Evolutionary conservation across 108 stramenopile genomes (phyloP).

Genomic region (Nitzschia sp.): DNA sequence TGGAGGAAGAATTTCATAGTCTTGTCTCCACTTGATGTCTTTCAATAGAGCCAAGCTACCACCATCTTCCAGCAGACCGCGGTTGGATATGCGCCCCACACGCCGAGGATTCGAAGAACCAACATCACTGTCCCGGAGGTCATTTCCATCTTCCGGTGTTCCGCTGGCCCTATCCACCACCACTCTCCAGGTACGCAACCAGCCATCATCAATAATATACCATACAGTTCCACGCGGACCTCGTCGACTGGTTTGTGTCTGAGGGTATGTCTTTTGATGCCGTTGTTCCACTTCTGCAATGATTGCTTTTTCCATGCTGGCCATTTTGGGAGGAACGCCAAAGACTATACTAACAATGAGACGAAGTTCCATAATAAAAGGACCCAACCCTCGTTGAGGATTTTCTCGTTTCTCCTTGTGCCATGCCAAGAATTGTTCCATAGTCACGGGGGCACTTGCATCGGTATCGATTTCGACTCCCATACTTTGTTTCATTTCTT

Average conservation of each 20-base stretch:
- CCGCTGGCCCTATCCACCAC: slow-evolving; percentile 42
- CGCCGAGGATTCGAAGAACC: slow-evolving; percentile 29
- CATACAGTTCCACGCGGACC: slow-evolving; percentile 82
- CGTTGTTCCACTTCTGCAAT: slow-evolving; percentile 70
- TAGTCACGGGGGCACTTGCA: slow-evolving; percentile 21
- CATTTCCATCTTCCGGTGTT: slow-evolving; percentile 46
- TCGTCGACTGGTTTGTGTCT: slow-evolving; percentile 59
- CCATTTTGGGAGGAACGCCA: slow-evolving; percentile 71
- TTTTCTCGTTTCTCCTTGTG: slow-evolving; percentile 27
- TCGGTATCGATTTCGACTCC: slow-evolving; percentile 9
- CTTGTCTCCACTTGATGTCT: slow-evolving; percentile 70
- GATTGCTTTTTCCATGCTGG: slow-evolving; percentile 57
- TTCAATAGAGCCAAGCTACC: slow-evolving; percentile 70
- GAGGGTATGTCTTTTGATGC: slow-evolving; percentile 70
- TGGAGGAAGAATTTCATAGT: slow-evolving; percentile 84
- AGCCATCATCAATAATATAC: slow-evolving; percentile 75
- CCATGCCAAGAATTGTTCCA: slow-evolving; percentile 71
- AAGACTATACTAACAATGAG: slow-evolving; percentile 77
- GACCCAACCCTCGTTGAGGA: slow-evolving; percentile 48
- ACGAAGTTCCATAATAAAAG: slow-evolving; percentile 67
- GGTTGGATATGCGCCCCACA: slow-evolving; percentile 71
- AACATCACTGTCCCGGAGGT: slow-evolving; percentile 34
- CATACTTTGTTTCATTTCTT: slow-evolving; percentile 14
- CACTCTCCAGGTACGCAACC: slow-evolving; percentile 61
- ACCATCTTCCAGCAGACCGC: slow-evolving; percentile 61